A percentile compares a stretch with the other conserved stretches of the same genome.
phyloP scores from a whole-genome alignment of 176 grass and related monocot genomes.

The Ananas comosus region DNA sequence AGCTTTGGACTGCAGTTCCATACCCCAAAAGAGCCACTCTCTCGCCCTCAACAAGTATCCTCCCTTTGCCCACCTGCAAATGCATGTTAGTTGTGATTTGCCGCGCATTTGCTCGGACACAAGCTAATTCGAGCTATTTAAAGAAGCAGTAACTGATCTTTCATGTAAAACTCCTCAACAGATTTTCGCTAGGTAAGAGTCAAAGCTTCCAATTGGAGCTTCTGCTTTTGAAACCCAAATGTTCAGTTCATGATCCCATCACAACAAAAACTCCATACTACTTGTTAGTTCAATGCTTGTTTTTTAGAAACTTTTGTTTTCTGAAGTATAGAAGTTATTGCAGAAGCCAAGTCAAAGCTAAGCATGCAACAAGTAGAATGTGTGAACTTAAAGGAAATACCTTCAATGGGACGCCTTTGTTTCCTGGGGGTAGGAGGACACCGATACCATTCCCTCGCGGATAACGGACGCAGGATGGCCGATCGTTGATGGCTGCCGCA shows the following conservation, averaged over 20 bases:
- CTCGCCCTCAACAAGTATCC: slow-evolving; percentile 67
- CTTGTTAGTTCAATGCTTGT: too few species aligned
- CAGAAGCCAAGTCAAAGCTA: too few species aligned
- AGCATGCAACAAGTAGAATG: not conserved
- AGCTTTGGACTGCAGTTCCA: slow-evolving; percentile 81
- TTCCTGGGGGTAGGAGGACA: slow-evolving; percentile 52
- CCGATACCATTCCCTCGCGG: slow-evolving; percentile 87
- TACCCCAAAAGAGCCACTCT: slow-evolving; percentile 88
- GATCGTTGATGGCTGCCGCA: slow-evolving; percentile 78
- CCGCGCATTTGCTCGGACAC: not conserved
- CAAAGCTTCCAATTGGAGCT: too few species aligned
- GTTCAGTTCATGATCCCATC: too few species aligned
- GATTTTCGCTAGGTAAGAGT: too few species aligned
- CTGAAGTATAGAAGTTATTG: too few species aligned
- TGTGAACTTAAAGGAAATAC: slow-evolving; percentile 11
- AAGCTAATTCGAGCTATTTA: not conserved
- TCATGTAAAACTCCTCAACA: too few species aligned
- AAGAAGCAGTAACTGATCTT: too few species aligned
- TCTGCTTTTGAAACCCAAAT: too few species aligned
- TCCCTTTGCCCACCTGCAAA: slow-evolving; percentile 68
- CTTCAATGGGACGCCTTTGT: slow-evolving; percentile 82
- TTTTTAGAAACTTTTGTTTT: too few species aligned
- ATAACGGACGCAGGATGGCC: slow-evolving; percentile 82
- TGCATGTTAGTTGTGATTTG: not conserved
- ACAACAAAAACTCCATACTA: too few species aligned